Percentiles rank a stretch among this genome's conserved stretches.
These are phyloP conservation scores for Colletotrichum sp. DNA, from an alignment of 2,329 filamentous ascomycete genomes.

Conservation along the genomic window DNA sequence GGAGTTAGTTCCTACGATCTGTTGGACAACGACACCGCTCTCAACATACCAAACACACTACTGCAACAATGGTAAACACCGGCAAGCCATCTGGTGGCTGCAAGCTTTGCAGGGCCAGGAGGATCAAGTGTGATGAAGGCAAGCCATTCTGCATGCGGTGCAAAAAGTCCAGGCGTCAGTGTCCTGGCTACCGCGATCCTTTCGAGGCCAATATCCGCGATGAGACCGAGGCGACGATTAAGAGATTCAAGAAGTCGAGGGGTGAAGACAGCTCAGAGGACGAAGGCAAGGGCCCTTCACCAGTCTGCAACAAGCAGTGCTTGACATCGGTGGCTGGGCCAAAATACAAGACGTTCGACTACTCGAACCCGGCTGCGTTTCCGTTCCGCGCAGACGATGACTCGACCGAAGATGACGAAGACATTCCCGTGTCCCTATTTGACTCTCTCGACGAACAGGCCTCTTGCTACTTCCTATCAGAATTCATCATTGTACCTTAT, in stretches of 20 bases:
- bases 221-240: slow-evolving; percentile 28
- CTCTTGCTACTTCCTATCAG: slow-evolving; percentile 21
- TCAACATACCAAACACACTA: background rate
- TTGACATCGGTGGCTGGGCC: slow-evolving; percentile 9
- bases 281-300: background rate
- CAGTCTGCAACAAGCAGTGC: slow-evolving; percentile 17
- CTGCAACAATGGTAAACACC: slow-evolving; percentile 27
- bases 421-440: slow-evolving; percentile 11
- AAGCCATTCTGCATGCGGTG: slow-evolving; percentile 29
- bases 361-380: slow-evolving; percentile 6
- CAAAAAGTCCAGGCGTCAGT: slow-evolving; percentile 26
- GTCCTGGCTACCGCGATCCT: slow-evolving; percentile 28
- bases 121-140: slow-evolving; percentile 29
- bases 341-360: slow-evolving; percentile 17
- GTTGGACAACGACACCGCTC: background rate
- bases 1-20: background rate
- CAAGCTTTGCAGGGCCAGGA: slow-evolving; percentile 26
- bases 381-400: slow-evolving; percentile 7
- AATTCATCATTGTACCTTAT: slow-evolving; percentile 20
- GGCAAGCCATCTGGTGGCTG: slow-evolving; percentile 29
- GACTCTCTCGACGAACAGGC: slow-evolving; percentile 19
- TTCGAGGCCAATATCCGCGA: slow-evolving; percentile 29
- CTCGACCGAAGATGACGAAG: slow-evolving; percentile 4
- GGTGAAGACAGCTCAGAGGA: slow-evolving; percentile 16
- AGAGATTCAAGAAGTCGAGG: slow-evolving; percentile 21